Evolutionary conservation across 192 early-diverging fungal genomes (phyloP).

Genomic region (Diversispora epigaea): DNA sequence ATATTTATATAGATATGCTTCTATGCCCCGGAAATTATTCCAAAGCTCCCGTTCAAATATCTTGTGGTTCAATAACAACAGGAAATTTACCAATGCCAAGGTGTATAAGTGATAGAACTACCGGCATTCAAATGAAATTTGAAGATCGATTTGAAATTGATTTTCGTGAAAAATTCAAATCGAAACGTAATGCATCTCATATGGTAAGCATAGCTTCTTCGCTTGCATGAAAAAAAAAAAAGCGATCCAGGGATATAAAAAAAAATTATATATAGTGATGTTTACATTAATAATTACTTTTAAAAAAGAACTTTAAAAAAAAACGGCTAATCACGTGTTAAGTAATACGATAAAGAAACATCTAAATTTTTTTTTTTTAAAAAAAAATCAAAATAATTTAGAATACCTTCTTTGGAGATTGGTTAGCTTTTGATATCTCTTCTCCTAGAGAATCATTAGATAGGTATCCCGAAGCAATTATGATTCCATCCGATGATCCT

Average conservation of each 20-base stretch:
- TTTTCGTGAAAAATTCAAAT: neutral
- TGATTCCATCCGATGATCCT: neutral
- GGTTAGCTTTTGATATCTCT: no score
- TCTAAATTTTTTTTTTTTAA: no score
- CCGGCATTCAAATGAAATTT: neutral
- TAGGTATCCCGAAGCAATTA: neutral
- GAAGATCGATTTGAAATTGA: neutral
- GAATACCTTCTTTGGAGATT: no score
- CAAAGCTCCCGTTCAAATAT: neutral
- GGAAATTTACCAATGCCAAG: conserved; percentile 10
- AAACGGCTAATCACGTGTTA: no score
- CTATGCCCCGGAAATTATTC: conserved; percentile 1
- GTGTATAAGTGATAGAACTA: neutral
- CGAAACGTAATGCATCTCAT: conserved; percentile 4
- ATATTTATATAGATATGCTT: neutral
- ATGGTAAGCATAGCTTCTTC: neutral
- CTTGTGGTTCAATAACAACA: neutral
- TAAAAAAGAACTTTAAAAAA: no score
- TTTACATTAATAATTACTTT: no score
- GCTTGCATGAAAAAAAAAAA: neutral
- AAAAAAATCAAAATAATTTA: no score
- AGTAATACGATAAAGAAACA: no score
- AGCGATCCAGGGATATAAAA: no score
- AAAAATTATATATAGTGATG: no score
- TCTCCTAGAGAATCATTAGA: no score